phyloP scores from a whole-genome alignment of 164 flowering plant species.

The Brasenia schreberi region DNA sequence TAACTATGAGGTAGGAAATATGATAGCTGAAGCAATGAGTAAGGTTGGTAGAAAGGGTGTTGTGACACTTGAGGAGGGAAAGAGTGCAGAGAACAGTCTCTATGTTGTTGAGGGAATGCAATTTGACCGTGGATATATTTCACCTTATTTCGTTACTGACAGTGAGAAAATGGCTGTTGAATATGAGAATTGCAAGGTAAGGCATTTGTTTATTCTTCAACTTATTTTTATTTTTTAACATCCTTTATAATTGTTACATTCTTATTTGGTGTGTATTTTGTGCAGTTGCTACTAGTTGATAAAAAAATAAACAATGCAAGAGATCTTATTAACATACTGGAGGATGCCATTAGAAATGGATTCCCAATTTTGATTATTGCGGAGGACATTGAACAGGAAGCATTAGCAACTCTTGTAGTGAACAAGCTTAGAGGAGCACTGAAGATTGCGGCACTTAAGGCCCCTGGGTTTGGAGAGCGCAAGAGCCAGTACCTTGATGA shows the following conservation, averaged over 20 bases:
- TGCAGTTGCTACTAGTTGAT: constrained; percentile 93
- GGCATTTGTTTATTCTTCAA: constrained; percentile 4
- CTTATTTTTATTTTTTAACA: too few species aligned
- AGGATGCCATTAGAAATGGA: constrained; percentile 80
- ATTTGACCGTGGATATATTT: constrained; percentile 91
- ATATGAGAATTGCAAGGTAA: constrained; percentile 84
- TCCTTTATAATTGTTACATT: too few species aligned
- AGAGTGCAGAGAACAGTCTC: constrained; percentile 83
- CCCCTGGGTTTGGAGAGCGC: constrained; percentile 98
- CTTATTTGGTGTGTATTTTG: neutral
- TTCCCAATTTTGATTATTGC: constrained; percentile 82
- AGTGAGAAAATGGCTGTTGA: constrained; percentile 93
- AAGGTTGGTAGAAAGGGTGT: constrained; percentile 95
- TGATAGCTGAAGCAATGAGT: constrained; percentile 97
- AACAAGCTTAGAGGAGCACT: constrained; percentile 86
- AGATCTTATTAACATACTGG: constrained; percentile 68
- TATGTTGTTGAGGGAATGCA: constrained; percentile 99
- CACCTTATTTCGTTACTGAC: constrained; percentile 95
- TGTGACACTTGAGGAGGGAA: constrained; percentile 97
- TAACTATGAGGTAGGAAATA: constrained; percentile 79
- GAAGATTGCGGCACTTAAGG: constrained; percentile 94
- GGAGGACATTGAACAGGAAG: constrained; percentile 97
- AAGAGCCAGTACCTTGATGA: constrained; percentile 95
- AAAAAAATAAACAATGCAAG: constrained; percentile 93
- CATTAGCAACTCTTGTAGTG: constrained; percentile 97